Conservation (phyloP, 495 filamentous ascomycete genomes). For the Hypomontagnella monticulosa region DNA sequence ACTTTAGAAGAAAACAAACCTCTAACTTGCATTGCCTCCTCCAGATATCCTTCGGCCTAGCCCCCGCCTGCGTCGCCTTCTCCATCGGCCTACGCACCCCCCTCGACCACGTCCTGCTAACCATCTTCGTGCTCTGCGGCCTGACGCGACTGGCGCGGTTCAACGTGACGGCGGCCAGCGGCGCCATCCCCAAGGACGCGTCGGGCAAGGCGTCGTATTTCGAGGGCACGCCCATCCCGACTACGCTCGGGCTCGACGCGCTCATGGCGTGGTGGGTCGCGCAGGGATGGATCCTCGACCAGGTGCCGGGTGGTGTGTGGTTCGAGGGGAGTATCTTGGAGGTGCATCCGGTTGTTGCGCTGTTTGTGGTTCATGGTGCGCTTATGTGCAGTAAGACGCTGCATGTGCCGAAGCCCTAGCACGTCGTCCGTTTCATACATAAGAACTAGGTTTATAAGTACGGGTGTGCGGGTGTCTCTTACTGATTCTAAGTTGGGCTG, state of each 20-base stretch:
- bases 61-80: conserved; percentile 88
- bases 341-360: conserved; percentile 82
- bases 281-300: conserved; percentile 79
- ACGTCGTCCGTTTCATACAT: too few relatives aligned
- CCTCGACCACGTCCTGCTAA: conserved; percentile 83
- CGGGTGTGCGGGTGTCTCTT: not conserved
- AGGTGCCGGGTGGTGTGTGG: conserved; percentile 75
- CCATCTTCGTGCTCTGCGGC: conserved; percentile 94
- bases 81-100: conserved; percentile 87
- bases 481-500: too few relatives aligned
- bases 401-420: conserved; percentile 92
- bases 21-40: conserved; percentile 4
- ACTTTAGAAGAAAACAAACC: not conserved
- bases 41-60: conserved; percentile 94
- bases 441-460: not conserved
- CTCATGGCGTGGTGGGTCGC: conserved; percentile 91
- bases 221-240: conserved; percentile 96
- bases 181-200: conserved; percentile 82
- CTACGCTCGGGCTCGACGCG: conserved; percentile 77
- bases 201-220: conserved; percentile 93
- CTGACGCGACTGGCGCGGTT: conserved; percentile 94
- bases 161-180: conserved; percentile 87
- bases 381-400: conserved; percentile 94
- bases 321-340: conserved; percentile 75
- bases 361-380: conserved; percentile 88